A percentile compares a stretch with the other conserved stretches of the same genome.
Evolutionary conservation across 768 basidiomycete species (phyloP).

Genomic region (Suillus subaureus): DNA sequence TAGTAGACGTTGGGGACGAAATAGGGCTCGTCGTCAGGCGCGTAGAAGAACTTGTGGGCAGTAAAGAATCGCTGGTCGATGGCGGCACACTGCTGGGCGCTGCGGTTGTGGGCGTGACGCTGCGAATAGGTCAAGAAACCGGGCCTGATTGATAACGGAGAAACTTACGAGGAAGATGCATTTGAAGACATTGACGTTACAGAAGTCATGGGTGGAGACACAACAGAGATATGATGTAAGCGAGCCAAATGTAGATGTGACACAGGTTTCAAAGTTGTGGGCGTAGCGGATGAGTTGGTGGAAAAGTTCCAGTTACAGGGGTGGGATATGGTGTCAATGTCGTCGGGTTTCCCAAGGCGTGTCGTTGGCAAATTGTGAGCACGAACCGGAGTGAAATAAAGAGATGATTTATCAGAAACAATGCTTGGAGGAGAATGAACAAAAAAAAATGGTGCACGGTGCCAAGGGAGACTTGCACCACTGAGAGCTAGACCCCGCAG

Average conservation of each 20-base stretch:
- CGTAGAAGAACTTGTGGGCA: constrained; percentile 11
- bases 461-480: constrained; percentile 7
- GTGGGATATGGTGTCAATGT: constrained; percentile 15
- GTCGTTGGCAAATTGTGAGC: neutral
- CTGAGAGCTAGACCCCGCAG: neutral
- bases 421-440: constrained; percentile 6
- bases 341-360: constrained; percentile 8
- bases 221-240: constrained; percentile 6
- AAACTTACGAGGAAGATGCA: constrained; percentile 26
- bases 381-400: constrained; percentile 11
- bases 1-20: constrained; percentile 10
- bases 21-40: constrained; percentile 21
- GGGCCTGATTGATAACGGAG: constrained; percentile 6
- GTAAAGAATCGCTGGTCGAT: constrained; percentile 15
- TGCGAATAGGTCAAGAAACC: constrained; percentile 18
- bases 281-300: constrained; percentile 25
- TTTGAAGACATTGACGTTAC: constrained; percentile 15
- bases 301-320: constrained; percentile 17
- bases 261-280: constrained; percentile 19
- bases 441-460: constrained; percentile 8
- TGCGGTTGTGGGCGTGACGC: constrained; percentile 17
- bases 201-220: constrained; percentile 8
- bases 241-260: constrained; percentile 14
- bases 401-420: constrained; percentile 11
- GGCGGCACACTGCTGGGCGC: constrained; percentile 17